Conservation (phyloP, 2,329 filamentous ascomycete species). For the Colletotrichum nymphaeae region DNA sequence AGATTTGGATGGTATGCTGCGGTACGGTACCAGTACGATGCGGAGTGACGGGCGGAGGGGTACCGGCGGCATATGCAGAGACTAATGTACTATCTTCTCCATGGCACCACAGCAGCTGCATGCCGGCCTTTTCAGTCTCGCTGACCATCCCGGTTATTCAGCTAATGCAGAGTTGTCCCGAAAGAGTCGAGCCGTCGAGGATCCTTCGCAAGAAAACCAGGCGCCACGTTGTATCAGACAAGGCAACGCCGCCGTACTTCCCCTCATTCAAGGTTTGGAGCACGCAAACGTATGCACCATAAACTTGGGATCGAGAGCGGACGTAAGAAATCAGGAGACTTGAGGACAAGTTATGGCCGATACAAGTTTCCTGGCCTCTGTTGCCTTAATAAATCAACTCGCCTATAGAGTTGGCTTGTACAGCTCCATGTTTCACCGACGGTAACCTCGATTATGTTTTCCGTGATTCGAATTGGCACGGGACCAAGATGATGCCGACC, state of each 20-base stretch:
- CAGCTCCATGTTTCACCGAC: background rate
- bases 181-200: conserved; percentile 16
- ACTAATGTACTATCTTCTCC: conserved; percentile 22
- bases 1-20: background rate
- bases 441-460: background rate
- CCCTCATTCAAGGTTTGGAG: conserved; percentile 11
- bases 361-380: background rate
- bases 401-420: background rate
- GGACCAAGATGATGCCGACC: background rate
- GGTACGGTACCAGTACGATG: background rate
- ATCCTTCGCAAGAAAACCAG: conserved; percentile 16
- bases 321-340: background rate
- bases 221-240: background rate
- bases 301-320: background rate
- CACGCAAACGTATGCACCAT: conserved; percentile 8
- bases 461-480: background rate
- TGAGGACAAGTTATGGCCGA: background rate
- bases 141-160: conserved; percentile 22
- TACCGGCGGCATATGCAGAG: conserved; percentile 8
- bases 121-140: conserved; percentile 17
- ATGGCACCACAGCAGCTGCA: conserved; percentile 27
- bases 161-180: conserved; percentile 31
- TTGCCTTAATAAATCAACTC: background rate
- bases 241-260: conserved; percentile 8
- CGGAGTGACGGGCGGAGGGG: conserved; percentile 1